Evolutionary conservation across 2,329 filamentous ascomycete species (phyloP).

Genomic region (Alternaria brassicicola): DNA sequence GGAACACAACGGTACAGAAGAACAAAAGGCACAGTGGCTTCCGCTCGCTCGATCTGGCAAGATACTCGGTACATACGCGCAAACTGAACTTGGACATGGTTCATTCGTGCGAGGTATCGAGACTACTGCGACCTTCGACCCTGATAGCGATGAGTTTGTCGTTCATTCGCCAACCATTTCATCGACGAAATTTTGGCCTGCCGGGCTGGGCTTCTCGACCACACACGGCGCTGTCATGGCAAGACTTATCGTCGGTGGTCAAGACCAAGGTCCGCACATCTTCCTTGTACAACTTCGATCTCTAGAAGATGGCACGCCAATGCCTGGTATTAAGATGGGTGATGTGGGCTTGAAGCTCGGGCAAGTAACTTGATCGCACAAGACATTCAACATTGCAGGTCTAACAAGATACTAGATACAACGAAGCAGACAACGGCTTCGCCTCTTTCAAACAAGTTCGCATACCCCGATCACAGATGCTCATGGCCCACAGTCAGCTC

Average conservation of each 20-base stretch:
- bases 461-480: constrained; percentile 55
- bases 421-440: constrained; percentile 58
- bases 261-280: constrained; percentile 53
- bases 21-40: constrained; percentile 54
- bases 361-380: not conserved
- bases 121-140: constrained; percentile 54
- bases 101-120: constrained; percentile 58
- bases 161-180: constrained; percentile 56
- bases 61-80: constrained; percentile 53
- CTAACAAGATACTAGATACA: constrained; percentile 43
- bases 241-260: constrained; percentile 50
- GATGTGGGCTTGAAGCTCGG: constrained; percentile 57
- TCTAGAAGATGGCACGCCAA: constrained; percentile 51
- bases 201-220: constrained; percentile 21
- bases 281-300: constrained; percentile 58
- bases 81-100: constrained; percentile 59
- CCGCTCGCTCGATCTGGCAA: constrained; percentile 46
- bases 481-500: constrained; percentile 55
- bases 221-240: constrained; percentile 54
- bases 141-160: constrained; percentile 51
- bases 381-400: constrained; percentile 23
- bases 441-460: constrained; percentile 56
- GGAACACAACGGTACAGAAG: constrained; percentile 43
- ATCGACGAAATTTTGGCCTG: constrained; percentile 30
- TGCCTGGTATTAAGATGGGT: constrained; percentile 56